A percentile compares a stretch with the other conserved stretches of the same genome.
Evolutionary conservation across 2,329 filamentous ascomycete species (phyloP).

Genomic region (Microsporum ferrugineum): DNA sequence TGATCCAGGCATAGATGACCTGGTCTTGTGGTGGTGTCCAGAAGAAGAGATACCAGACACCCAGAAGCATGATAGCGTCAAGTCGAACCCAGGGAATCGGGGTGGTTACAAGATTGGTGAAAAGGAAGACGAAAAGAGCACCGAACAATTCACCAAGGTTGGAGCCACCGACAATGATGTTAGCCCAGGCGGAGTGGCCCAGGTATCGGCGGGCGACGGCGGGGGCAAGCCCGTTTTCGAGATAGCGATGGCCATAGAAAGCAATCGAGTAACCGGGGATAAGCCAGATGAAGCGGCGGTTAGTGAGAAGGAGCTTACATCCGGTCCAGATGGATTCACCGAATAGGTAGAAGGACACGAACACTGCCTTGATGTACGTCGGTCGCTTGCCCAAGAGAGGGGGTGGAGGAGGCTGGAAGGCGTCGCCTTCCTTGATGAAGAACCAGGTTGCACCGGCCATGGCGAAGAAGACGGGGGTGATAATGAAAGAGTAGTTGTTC

Average conservation of each 20-base stretch:
- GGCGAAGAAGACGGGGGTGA: slow-evolving; percentile 40
- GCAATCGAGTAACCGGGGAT: slow-evolving; percentile 40
- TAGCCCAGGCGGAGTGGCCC: slow-evolving; percentile 39
- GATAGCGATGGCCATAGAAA: slow-evolving; percentile 41
- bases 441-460: slow-evolving; percentile 35
- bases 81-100: slow-evolving; percentile 43
- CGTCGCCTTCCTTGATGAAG: slow-evolving; percentile 35
- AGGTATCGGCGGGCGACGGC: slow-evolving; percentile 39
- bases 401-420: slow-evolving; percentile 14
- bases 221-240: slow-evolving; percentile 40
- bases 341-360: slow-evolving; percentile 35
- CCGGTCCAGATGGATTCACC: slow-evolving; percentile 39
- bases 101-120: slow-evolving; percentile 39
- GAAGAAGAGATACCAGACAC: slow-evolving; percentile 41
- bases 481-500: slow-evolving; percentile 43
- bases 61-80: slow-evolving; percentile 37
- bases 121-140: slow-evolving; percentile 39
- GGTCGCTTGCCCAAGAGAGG: slow-evolving; percentile 18
- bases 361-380: slow-evolving; percentile 29
- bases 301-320: slow-evolving; percentile 37
- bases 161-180: slow-evolving; percentile 42
- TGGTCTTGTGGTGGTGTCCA: slow-evolving; percentile 34
- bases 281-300: slow-evolving; percentile 41
- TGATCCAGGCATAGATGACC: slow-evolving; percentile 38
- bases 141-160: slow-evolving; percentile 43